Percentiles rank a stretch among this genome's conserved stretches.
phyloP scores from a whole-genome alignment of 2,329 filamentous ascomycete genomes.

The Thielaviopsis ethacetica region DNA sequence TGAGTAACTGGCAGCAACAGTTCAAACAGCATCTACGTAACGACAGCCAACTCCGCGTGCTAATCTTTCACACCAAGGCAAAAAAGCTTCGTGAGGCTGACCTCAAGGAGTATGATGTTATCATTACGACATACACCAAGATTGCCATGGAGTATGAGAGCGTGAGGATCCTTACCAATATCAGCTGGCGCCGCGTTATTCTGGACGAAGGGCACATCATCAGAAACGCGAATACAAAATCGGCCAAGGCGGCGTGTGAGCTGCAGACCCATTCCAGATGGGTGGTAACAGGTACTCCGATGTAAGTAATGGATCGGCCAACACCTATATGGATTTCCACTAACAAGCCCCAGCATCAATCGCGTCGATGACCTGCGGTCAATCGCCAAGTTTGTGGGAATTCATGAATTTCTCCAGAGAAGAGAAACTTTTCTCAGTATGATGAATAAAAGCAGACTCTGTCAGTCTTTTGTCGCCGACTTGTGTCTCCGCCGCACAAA shows the following conservation, averaged over 20 bases:
- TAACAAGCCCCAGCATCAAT: conserved; percentile 42
- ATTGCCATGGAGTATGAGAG: conserved; percentile 41
- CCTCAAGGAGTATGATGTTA: conserved; percentile 52
- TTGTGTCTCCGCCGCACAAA: conserved; percentile 71
- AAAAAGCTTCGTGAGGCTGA: conserved; percentile 39
- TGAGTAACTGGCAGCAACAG: conserved; percentile 82
- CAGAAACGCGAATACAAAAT: conserved; percentile 59
- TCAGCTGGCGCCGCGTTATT: conserved; percentile 63
- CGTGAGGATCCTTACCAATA: conserved; percentile 24
- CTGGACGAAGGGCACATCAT: conserved; percentile 75
- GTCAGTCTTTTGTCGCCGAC: conserved; percentile 64
- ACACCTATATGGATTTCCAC: neutral
- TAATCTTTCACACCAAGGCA: conserved; percentile 51
- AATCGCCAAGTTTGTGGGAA: conserved; percentile 57
- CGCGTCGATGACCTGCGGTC: conserved; percentile 68
- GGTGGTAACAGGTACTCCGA: conserved; percentile 68
- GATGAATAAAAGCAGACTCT: conserved; percentile 45
- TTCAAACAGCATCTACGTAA: conserved; percentile 53
- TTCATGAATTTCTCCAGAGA: conserved; percentile 60
- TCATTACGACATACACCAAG: conserved; percentile 74
- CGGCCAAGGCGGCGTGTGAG: conserved; percentile 48
- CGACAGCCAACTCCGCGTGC: conserved; percentile 45
- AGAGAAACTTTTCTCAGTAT: conserved; percentile 57
- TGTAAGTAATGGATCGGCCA: conserved; percentile 26
- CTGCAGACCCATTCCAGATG: conserved; percentile 58